phyloP scores from a whole-genome alignment of 1,284 basidiomycete genomes.

The Pseudomicrostroma phylloplanum region DNA sequence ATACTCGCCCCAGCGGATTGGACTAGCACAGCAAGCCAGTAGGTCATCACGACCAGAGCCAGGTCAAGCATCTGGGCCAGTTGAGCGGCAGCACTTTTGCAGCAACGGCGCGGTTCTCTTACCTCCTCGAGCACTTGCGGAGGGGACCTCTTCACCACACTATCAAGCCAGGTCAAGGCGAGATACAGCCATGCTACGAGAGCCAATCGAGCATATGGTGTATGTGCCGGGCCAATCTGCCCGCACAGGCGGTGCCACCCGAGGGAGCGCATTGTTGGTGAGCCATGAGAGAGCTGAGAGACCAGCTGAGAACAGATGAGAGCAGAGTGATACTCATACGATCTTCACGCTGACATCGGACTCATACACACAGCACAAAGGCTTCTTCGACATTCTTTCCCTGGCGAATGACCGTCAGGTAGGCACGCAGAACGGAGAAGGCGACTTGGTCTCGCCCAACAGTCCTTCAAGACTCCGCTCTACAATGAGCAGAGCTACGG shows the following conservation, averaged over 20 bases:
- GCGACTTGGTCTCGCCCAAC: neutral
- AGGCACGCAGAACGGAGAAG: neutral
- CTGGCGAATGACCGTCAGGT: constrained; percentile 32
- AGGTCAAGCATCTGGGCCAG: no score
- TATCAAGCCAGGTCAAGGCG: no score
- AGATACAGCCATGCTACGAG: no score
- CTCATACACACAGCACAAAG: constrained; percentile 28
- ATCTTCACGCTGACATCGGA: neutral
- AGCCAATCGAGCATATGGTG: no score
- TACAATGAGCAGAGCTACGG: constrained; percentile 35
- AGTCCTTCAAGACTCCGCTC: constrained; percentile 18
- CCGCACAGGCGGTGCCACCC: constrained; percentile 12
- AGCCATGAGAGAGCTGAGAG: constrained; percentile 4
- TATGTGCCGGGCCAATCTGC: neutral
- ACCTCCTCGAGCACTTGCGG: no score
- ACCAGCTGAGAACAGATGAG: no score
- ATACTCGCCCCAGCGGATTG: no score
- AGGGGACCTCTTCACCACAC: no score
- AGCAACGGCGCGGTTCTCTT: no score
- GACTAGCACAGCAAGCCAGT: no score
- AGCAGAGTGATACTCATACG: neutral
- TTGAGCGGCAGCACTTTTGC: no score
- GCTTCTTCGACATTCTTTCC: constrained; percentile 43
- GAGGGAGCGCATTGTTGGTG: constrained; percentile 41
- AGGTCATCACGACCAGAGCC: no score